A percentile compares a stretch with the other conserved stretches of the same genome.
These are phyloP conservation scores for Aureoboletus auriporus DNA, from an alignment of 768 basidiomycete species.

Conservation along the genomic window DNA sequence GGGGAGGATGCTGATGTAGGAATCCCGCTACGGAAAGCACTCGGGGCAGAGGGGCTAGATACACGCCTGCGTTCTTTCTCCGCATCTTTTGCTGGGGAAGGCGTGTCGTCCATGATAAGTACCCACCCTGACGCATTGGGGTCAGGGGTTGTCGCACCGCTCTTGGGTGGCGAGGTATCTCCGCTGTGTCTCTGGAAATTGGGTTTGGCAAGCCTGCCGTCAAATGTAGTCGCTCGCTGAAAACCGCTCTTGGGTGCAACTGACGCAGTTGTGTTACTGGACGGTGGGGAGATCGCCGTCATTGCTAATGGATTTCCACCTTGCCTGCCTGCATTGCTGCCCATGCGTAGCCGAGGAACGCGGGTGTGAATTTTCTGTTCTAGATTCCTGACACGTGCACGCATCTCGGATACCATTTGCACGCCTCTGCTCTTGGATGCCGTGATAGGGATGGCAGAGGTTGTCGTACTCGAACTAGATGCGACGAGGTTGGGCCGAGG, in stretches of 20 bases:
- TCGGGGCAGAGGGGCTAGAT: constrained; percentile 60
- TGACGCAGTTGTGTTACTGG: constrained; percentile 36
- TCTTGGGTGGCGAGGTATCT: constrained; percentile 41
- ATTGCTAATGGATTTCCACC: constrained; percentile 36
- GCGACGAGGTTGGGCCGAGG: constrained; percentile 37
- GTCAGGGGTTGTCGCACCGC: constrained; percentile 36
- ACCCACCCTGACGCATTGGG: constrained; percentile 81
- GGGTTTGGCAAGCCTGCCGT: constrained; percentile 19
- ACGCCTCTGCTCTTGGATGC: constrained; percentile 75
- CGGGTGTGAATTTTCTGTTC: constrained; percentile 87
- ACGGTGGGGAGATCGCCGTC: constrained; percentile 31
- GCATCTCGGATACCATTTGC: constrained; percentile 92
- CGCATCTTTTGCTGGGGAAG: constrained; percentile 58
- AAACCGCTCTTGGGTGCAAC: constrained; percentile 16
- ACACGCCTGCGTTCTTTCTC: constrained; percentile 55
- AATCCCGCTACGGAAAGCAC: constrained; percentile 45
- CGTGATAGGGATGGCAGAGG: constrained; percentile 34
- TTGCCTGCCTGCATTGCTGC: constrained; percentile 60
- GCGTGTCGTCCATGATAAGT: constrained; percentile 84
- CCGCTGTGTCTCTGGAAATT: constrained; percentile 40
- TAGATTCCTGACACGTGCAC: constrained; percentile 74
- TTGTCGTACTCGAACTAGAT: constrained; percentile 35
- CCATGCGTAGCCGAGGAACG: constrained; percentile 80
- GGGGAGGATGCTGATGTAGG: constrained; percentile 47
- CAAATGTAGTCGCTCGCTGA: constrained; percentile 18